Evolutionary conservation across 805 yeast genomes (phyloP).

Genomic region (Starmerella roubikii): DNA sequence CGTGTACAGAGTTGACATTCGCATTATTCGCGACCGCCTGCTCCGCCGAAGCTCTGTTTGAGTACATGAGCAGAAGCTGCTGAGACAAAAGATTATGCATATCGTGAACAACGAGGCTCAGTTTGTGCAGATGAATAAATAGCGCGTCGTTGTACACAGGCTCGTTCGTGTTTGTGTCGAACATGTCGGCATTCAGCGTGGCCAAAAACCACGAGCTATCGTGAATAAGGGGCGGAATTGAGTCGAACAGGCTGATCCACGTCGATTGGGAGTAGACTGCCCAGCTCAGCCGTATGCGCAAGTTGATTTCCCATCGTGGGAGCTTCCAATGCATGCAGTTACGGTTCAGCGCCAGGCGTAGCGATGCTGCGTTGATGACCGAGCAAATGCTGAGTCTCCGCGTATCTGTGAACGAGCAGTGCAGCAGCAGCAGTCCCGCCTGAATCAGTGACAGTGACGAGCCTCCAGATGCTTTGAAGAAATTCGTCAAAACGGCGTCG

Average conservation of each 20-base stretch:
- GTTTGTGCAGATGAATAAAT: conserved; percentile 25
- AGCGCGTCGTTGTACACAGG: conserved; percentile 18
- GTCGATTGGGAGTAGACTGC: conserved; percentile 87
- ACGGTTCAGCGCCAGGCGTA: conserved; percentile 81
- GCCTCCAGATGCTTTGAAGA: conserved; percentile 60
- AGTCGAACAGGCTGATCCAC: conserved; percentile 72
- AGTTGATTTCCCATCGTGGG: conserved; percentile 90
- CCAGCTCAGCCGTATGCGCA: conserved; percentile 85
- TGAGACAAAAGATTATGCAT: conserved; percentile 26
- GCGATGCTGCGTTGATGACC: conserved; percentile 76
- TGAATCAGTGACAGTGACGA: conserved; percentile 72
- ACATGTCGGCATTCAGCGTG: conserved; percentile 14
- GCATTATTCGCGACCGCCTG: conserved; percentile 15
- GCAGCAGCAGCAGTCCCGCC: conserved; percentile 32
- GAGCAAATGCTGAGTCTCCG: conserved; percentile 78
- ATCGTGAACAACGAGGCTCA: conserved; percentile 27
- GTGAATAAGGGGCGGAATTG: conserved; percentile 66
- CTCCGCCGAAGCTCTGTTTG: conserved; percentile 10
- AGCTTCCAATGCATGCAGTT: conserved; percentile 84
- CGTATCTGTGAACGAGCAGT: conserved; percentile 38
- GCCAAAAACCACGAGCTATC: conserved; percentile 67
- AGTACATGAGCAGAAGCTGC: conserved; percentile 15
- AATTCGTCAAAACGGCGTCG: conserved; percentile 51
- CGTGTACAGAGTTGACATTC: conserved; percentile 4
- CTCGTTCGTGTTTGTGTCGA: conserved; percentile 23